Conservation (phyloP, 345 rosid genomes). For the Pistacia atlantica region DNA sequence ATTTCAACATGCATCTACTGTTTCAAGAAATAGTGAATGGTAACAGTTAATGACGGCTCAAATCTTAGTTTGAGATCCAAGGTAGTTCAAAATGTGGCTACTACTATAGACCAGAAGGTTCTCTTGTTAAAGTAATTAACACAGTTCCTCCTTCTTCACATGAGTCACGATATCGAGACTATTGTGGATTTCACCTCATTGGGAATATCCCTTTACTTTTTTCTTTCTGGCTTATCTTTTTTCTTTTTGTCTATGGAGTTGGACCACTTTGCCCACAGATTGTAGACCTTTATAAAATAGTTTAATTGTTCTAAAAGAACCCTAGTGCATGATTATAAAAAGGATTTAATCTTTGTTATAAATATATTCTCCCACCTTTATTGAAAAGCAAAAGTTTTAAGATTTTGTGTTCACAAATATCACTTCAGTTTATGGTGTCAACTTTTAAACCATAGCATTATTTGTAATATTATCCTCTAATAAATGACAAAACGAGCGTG, state of each 20-base stretch:
- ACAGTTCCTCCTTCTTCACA: not conserved
- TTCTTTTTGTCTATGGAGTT: not conserved
- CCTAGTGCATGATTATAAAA: not conserved
- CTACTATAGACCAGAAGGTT: not conserved
- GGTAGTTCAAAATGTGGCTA: not conserved
- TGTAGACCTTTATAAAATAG: too few relatives aligned
- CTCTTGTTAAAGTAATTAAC: not conserved
- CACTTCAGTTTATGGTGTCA: too few relatives aligned
- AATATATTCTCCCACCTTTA: too few relatives aligned
- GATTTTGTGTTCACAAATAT: too few relatives aligned
- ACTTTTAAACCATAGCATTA: too few relatives aligned
- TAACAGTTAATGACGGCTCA: not conserved
- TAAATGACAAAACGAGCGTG: not conserved
- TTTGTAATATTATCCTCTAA: not conserved
- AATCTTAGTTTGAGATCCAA: not conserved
- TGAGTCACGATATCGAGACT: slow-evolving; percentile 10
- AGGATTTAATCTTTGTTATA: too few relatives aligned
- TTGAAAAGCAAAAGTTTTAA: too few relatives aligned
- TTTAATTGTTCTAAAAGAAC: too few relatives aligned
- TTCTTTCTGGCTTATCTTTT: not conserved
- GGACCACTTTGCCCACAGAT: not conserved
- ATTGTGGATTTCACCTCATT: not conserved
- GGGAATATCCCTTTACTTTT: not conserved
- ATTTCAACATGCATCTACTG: not conserved
- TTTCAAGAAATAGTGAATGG: not conserved